These are phyloP conservation scores for Eucalyptus curtisii DNA, from an alignment of 345 rosid species.

Conservation along the genomic window DNA sequence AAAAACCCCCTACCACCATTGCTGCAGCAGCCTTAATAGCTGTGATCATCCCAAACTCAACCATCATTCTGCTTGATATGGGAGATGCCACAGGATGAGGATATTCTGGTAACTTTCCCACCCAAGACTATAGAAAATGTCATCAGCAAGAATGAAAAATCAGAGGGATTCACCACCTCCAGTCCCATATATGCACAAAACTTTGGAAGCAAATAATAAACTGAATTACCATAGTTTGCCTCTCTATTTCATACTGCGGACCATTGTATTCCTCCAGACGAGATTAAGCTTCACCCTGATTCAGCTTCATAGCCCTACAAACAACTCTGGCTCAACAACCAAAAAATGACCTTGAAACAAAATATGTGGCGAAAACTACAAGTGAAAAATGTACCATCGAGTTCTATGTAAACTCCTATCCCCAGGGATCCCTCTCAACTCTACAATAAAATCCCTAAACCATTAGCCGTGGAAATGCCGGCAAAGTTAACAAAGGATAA, in stretches of 20 bases:
- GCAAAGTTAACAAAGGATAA: constrained; percentile 16
- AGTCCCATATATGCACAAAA: background rate
- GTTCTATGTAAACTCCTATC: constrained; percentile 75
- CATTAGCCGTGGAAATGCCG: constrained; percentile 3
- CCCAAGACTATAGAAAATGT: constrained; percentile 46
- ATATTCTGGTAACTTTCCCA: constrained; percentile 57
- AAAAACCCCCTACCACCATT: constrained; percentile 69
- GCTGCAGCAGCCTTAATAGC: constrained; percentile 78
- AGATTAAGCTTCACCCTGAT: constrained; percentile 38
- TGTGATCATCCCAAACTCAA: constrained; percentile 87
- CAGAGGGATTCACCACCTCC: background rate
- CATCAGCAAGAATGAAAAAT: background rate
- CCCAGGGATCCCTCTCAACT: constrained; percentile 75
- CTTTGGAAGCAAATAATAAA: background rate
- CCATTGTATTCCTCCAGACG: constrained; percentile 56
- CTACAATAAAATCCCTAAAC: constrained; percentile 51
- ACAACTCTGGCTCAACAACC: background rate
- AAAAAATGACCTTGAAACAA: background rate
- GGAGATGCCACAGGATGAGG: constrained; percentile 84
- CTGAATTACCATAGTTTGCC: constrained; percentile 45
- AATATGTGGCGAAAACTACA: background rate
- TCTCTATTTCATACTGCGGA: constrained; percentile 60
- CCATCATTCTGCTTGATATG: constrained; percentile 89
- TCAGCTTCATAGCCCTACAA: constrained; percentile 67
- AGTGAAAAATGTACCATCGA: constrained; percentile 38